phyloP scores from a whole-genome alignment of 768 basidiomycete genomes.

The Pleurotus cornucopiae region DNA sequence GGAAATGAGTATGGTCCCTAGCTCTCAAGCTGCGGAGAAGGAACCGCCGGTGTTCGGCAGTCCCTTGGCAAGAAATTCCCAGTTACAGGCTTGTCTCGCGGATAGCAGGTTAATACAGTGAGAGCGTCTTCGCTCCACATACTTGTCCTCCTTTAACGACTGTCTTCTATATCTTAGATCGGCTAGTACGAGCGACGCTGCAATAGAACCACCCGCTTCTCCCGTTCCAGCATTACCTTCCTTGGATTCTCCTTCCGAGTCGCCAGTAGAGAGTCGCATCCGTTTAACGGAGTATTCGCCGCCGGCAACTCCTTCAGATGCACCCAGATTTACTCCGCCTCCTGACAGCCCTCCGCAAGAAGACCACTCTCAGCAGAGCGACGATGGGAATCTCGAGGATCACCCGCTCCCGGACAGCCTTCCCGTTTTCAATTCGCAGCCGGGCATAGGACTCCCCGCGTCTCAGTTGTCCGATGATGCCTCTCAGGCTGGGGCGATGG shows the following conservation, averaged over 20 bases:
- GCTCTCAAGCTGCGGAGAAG: constrained; percentile 42
- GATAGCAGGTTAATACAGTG: too few relatives aligned
- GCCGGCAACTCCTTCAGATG: too few relatives aligned
- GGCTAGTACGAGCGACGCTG: too few relatives aligned
- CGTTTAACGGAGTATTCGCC: too few relatives aligned
- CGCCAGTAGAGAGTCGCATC: too few relatives aligned
- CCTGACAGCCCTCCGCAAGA: background rate
- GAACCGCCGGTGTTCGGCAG: constrained; percentile 13
- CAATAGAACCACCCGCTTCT: too few relatives aligned
- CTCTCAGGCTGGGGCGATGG: constrained; percentile 28
- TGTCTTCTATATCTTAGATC: too few relatives aligned
- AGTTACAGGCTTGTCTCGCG: constrained; percentile 8
- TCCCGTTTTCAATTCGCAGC: background rate
- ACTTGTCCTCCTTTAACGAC: too few relatives aligned
- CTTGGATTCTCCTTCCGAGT: too few relatives aligned
- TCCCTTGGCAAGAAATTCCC: background rate
- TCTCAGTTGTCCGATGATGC: background rate
- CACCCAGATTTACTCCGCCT: background rate
- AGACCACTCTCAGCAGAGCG: background rate
- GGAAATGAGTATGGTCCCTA: constrained; percentile 29
- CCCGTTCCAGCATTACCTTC: too few relatives aligned
- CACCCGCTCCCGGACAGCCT: constrained; percentile 7
- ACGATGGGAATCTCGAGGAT: background rate
- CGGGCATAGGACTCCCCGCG: background rate
- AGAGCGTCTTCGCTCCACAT: too few relatives aligned